Conservation (phyloP, 2,329 filamentous ascomycete genomes). For the Endothia cerciana region DNA sequence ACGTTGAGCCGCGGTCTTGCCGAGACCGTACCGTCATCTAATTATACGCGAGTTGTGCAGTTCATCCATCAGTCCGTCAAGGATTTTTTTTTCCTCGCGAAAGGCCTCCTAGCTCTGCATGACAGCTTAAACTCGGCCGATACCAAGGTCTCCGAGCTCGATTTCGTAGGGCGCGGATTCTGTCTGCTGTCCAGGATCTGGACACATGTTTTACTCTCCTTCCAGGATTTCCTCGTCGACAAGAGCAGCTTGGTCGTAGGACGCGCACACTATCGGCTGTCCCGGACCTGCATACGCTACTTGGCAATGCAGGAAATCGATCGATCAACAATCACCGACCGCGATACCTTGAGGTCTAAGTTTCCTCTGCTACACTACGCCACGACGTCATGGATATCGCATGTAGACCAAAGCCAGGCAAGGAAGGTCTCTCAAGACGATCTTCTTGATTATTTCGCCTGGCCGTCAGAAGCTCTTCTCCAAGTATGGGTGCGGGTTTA, state of each 20-base stretch:
- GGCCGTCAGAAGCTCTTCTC: too few species aligned
- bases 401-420: slow-evolving; percentile 16
- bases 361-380: slow-evolving; percentile 32
- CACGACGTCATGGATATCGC: slow-evolving; percentile 28
- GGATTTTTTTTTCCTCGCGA: slow-evolving; percentile 39
- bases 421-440: too few species aligned
- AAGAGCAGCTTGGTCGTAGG: slow-evolving; percentile 15
- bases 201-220: too few species aligned
- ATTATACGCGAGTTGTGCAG: slow-evolving; percentile 33
- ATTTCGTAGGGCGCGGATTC: too few species aligned
- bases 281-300: slow-evolving; percentile 36
- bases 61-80: slow-evolving; percentile 42
- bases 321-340: slow-evolving; percentile 6
- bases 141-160: too few species aligned
- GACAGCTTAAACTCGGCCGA: background rate
- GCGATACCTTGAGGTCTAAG: background rate
- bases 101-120: slow-evolving; percentile 31
- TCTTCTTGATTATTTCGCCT: too few species aligned
- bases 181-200: too few species aligned
- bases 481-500: too few species aligned
- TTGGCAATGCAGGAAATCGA: slow-evolving; percentile 33
- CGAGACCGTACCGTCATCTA: slow-evolving; percentile 30
- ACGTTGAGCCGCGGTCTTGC: slow-evolving; percentile 38
- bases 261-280: slow-evolving; percentile 32
- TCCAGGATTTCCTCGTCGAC: slow-evolving; percentile 1